Percentiles rank a stretch among this genome's conserved stretches.
Conservation (phyloP, 805 yeast species). For the Starmerella apicola region DNA sequence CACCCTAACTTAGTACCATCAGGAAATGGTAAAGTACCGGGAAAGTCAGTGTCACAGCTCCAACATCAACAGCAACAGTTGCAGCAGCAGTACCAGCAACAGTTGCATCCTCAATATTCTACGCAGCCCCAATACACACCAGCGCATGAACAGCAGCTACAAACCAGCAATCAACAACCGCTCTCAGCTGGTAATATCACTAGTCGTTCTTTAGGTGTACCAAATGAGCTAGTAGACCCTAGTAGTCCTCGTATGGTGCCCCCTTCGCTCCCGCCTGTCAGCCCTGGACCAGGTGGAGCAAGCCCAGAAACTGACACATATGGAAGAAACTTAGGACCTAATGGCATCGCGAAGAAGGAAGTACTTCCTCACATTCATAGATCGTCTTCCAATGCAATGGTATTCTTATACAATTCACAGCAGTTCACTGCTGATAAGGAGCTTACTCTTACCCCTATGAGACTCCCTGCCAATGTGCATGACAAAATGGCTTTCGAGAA, state of each 20-base stretch:
- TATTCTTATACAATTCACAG: constrained; percentile 8
- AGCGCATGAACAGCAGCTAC: too few relatives aligned
- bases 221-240: not conserved
- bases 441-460: constrained; percentile 2
- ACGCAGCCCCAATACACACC: not conserved
- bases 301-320: not conserved
- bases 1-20: too few relatives aligned
- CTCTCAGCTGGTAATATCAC: too few relatives aligned
- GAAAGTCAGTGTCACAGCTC: not conserved
- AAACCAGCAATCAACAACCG: too few relatives aligned
- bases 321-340: not conserved
- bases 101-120: not conserved
- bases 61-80: not conserved
- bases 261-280: constrained; percentile 1
- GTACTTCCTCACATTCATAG: constrained; percentile 10
- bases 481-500: constrained; percentile 6
- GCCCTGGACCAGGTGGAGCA: not conserved
- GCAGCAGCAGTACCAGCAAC: not conserved
- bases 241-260: constrained; percentile 1
- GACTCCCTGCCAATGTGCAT: constrained; percentile 4
- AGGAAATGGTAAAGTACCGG: not conserved
- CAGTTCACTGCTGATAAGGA: constrained; percentile 6
- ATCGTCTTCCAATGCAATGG: constrained; percentile 6
- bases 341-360: not conserved
- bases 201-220: too few relatives aligned